Evolutionary conservation across 108 stramenopile genomes (phyloP).

Genomic region (Schizochytrium sp.): DNA sequence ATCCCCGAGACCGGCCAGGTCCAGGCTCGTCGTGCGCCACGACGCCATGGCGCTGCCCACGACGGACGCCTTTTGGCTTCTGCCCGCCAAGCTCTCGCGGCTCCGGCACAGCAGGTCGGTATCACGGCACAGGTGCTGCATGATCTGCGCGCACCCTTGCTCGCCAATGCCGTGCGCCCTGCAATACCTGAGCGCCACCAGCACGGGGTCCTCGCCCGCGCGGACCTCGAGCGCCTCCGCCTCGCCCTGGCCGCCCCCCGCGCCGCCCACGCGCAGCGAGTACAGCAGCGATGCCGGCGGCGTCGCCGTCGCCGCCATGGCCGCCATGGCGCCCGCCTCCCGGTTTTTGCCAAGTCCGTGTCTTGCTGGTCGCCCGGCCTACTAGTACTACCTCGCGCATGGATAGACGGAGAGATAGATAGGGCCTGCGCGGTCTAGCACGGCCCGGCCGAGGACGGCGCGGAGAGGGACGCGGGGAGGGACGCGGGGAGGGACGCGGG

Average conservation of each 20-base stretch:
- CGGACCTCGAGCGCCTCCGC: neutral
- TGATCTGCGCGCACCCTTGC: neutral
- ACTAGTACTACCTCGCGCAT: no score
- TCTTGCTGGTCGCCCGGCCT: no score
- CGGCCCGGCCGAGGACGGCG: no score
- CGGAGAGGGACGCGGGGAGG: no score
- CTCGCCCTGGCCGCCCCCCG: neutral
- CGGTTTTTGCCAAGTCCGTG: no score
- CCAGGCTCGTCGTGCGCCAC: neutral
- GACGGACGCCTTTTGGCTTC: neutral
- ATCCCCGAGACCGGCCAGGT: neutral
- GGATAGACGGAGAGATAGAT: no score
- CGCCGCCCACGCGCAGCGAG: neutral
- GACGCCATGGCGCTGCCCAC: neutral
- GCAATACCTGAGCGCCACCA: neutral
- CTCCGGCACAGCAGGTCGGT: neutral
- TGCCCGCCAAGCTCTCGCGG: neutral
- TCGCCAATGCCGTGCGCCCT: neutral
- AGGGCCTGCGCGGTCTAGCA: no score
- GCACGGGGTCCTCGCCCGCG: conserved; percentile 1
- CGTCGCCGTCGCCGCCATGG: neutral
- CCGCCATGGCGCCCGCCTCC: no score
- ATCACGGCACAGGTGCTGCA: neutral
- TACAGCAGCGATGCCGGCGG: neutral
- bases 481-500: no score